A percentile compares a stretch with the other conserved stretches of the same genome.
Evolutionary conservation across 2,329 filamentous ascomycete genomes (phyloP).

Genomic region (Aspergillus pseudoviridinutans): DNA sequence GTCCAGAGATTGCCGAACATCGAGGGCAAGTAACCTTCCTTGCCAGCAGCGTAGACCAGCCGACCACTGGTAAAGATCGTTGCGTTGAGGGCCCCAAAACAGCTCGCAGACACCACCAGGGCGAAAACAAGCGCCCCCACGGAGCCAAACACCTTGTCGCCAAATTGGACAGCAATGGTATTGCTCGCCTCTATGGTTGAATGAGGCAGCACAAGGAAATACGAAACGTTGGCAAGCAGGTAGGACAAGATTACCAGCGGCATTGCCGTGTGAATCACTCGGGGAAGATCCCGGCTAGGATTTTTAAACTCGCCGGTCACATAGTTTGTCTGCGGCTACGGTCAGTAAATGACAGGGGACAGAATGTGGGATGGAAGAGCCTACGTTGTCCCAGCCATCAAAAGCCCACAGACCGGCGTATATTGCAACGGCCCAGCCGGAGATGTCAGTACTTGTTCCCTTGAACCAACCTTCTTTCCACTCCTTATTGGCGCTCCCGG

Average conservation of each 20-base stretch:
- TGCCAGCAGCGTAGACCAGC: conserved; percentile 87
- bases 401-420: conserved; percentile 98
- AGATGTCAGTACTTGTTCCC: conserved; percentile 72
- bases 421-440: conserved; percentile 85
- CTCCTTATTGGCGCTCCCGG: conserved; percentile 69
- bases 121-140: conserved; percentile 79
- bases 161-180: conserved; percentile 94
- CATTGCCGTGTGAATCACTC: conserved; percentile 95
- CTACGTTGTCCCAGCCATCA: conserved; percentile 97
- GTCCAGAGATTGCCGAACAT: conserved; percentile 81
- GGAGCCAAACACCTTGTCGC: conserved; percentile 81
- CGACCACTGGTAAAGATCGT: conserved; percentile 90
- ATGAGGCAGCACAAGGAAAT: conserved; percentile 87
- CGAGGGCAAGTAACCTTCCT: conserved; percentile 86
- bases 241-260: conserved; percentile 89
- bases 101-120: conserved; percentile 83
- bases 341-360: not conserved
- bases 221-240: conserved; percentile 84
- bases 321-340: conserved; percentile 72
- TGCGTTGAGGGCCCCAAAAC: conserved; percentile 91
- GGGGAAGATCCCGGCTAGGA: conserved; percentile 80
- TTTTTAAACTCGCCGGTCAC: conserved; percentile 96
- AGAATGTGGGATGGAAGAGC: conserved; percentile 23
- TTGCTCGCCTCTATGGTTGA: conserved; percentile 79
- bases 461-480: conserved; percentile 95